Percentiles rank a stretch among this genome's conserved stretches.
Evolutionary conservation across 2,329 filamentous ascomycete species (phyloP).

Genomic region (Colletotrichum siamense): DNA sequence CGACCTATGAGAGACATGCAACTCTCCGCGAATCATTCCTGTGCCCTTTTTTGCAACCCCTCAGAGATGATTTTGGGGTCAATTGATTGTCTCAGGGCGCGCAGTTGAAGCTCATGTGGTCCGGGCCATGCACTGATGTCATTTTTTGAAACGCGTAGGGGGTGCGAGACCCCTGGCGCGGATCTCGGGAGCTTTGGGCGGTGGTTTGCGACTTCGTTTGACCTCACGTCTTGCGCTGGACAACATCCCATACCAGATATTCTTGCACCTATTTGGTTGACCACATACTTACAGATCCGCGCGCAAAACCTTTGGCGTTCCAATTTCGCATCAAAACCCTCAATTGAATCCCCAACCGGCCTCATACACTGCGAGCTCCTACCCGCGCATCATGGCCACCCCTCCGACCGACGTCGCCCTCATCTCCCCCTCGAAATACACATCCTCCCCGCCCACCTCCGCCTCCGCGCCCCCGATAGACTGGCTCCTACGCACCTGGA

Average conservation of each 20-base stretch:
- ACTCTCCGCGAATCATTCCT: neutral
- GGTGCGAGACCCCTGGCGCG: conserved; percentile 1
- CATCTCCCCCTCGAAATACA: conserved; percentile 54
- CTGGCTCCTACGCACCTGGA: conserved; percentile 73
- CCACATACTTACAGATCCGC: neutral
- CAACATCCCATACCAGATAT: neutral
- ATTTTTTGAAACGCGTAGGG: conserved; percentile 14
- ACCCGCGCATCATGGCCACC: conserved; percentile 6
- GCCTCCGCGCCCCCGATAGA: conserved; percentile 51
- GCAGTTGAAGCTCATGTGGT: neutral
- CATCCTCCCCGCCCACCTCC: conserved; percentile 27
- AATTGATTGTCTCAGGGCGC: neutral
- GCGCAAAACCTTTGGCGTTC: neutral
- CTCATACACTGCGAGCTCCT: neutral
- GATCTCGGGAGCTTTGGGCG: conserved; percentile 40
- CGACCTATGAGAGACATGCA: neutral
- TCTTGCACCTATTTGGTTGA: neutral
- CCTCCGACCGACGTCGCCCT: conserved; percentile 16
- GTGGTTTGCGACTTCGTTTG: neutral
- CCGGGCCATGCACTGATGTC: conserved; percentile 14
- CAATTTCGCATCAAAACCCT: neutral
- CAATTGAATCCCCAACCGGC: neutral
- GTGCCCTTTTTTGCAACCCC: neutral
- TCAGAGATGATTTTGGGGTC: neutral
- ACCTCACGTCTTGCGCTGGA: neutral